These are phyloP conservation scores for Aspergillus coremiiformis DNA, from an alignment of 495 filamentous ascomycete genomes.

Conservation along the genomic window DNA sequence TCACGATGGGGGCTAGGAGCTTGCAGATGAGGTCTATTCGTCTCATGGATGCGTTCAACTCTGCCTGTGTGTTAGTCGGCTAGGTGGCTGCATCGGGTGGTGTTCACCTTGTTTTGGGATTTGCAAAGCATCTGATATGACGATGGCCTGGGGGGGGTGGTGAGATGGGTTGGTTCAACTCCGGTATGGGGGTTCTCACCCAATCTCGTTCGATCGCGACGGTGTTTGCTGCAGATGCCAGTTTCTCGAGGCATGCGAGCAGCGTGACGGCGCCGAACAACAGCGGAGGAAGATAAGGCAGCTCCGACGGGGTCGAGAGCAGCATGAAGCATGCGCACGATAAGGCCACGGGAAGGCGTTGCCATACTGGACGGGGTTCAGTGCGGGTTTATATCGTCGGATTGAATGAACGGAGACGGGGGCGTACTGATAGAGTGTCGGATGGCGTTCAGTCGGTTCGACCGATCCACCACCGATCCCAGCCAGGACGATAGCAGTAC, in stretches of 20 bases:
- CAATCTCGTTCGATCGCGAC: slow-evolving; percentile 62
- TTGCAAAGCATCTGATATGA: slow-evolving; percentile 34
- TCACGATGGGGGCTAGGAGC: slow-evolving; percentile 52
- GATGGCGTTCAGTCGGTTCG: slow-evolving; percentile 43
- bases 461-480: slow-evolving; percentile 37
- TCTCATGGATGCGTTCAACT: slow-evolving; percentile 58
- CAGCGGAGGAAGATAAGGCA: slow-evolving; percentile 14
- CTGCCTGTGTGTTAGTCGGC: slow-evolving; percentile 5
- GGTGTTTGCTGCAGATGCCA: slow-evolving; percentile 46
- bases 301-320: slow-evolving; percentile 7
- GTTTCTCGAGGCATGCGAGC: slow-evolving; percentile 52
- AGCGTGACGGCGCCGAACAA: slow-evolving; percentile 39
- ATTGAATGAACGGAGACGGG: not conserved
- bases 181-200: slow-evolving; percentile 28
- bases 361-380: slow-evolving; percentile 23
- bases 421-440: slow-evolving; percentile 42
- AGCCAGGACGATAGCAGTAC: slow-evolving; percentile 35
- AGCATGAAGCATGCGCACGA: slow-evolving; percentile 31
- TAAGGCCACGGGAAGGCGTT: slow-evolving; percentile 30
- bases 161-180: not conserved
- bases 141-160: slow-evolving; percentile 26
- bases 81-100: not conserved
- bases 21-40: slow-evolving; percentile 70
- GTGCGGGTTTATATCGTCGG: not conserved
- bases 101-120: slow-evolving; percentile 28